Percentiles rank a stretch among this genome's conserved stretches.
Evolutionary conservation across 441 rosid species (phyloP).

Genomic region (Geranium incanum): DNA sequence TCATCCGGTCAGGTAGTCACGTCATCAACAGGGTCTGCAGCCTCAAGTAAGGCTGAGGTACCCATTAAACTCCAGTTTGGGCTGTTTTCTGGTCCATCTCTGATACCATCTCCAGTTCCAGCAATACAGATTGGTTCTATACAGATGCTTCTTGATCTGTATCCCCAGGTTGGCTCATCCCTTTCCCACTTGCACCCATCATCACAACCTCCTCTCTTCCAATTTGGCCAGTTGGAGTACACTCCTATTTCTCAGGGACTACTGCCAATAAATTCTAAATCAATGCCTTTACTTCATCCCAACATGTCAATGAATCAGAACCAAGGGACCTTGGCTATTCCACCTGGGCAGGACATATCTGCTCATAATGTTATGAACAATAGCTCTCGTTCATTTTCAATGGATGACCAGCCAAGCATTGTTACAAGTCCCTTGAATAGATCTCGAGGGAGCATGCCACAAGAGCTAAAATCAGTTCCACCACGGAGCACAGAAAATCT

Average conservation of each 20-base stretch:
- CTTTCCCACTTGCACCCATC: slow-evolving; percentile 48
- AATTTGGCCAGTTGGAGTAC: slow-evolving; percentile 81
- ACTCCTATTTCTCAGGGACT: slow-evolving; percentile 70
- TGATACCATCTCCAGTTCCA: slow-evolving; percentile 88
- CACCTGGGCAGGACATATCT: slow-evolving; percentile 36
- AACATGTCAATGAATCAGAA: slow-evolving; percentile 27
- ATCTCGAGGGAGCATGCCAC: slow-evolving; percentile 37
- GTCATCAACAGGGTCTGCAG: slow-evolving; percentile 32
- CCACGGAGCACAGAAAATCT: slow-evolving; percentile 29
- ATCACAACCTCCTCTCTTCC: slow-evolving; percentile 69
- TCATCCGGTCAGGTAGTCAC: slow-evolving; percentile 38
- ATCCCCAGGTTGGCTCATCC: slow-evolving; percentile 64
- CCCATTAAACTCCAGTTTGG: slow-evolving; percentile 90
- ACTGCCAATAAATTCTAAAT: slow-evolving; percentile 56
- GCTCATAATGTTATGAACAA: slow-evolving; percentile 28
- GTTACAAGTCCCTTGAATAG: slow-evolving; percentile 39
- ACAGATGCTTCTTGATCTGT: slow-evolving; percentile 96
- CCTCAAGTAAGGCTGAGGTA: slow-evolving; percentile 45
- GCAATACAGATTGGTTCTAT: slow-evolving; percentile 99
- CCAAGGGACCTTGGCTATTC: slow-evolving; percentile 39
- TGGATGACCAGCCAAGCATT: slow-evolving; percentile 38
- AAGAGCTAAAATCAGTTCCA: slow-evolving; percentile 33
- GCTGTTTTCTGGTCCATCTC: slow-evolving; percentile 81
- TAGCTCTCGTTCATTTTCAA: slow-evolving; percentile 30
- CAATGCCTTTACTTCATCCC: slow-evolving; percentile 49